Conservation (phyloP, 139 green algal species). For the Asterochloris sp. region DNA sequence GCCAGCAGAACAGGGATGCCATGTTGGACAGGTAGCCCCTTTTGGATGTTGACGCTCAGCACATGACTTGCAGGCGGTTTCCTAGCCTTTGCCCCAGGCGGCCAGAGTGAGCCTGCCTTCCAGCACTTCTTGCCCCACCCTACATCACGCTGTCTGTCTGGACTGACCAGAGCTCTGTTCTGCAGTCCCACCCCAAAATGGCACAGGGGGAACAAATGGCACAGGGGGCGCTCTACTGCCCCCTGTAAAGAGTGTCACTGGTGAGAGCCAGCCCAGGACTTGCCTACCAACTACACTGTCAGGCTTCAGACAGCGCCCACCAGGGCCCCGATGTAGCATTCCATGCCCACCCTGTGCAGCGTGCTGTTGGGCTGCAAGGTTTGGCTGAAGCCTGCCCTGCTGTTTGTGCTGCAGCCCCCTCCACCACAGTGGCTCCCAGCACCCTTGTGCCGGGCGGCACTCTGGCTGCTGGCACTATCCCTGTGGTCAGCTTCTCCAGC, state of each 20-base stretch:
- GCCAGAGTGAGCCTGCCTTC: too few relatives aligned
- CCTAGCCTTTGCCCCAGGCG: too few relatives aligned
- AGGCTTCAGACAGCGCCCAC: neutral
- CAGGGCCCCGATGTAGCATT: neutral
- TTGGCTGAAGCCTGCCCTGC: neutral
- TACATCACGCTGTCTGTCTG: too few relatives aligned
- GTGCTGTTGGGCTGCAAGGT: neutral
- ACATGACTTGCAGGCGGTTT: too few relatives aligned
- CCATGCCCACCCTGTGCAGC: neutral
- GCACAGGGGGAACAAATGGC: too few relatives aligned
- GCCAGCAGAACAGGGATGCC: too few relatives aligned
- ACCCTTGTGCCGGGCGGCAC: neutral
- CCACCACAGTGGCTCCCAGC: neutral
- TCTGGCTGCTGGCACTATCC: neutral
- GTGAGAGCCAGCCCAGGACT: neutral
- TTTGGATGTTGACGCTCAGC: too few relatives aligned
- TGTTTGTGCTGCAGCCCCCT: neutral
- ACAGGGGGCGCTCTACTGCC: too few relatives aligned
- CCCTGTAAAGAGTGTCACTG: neutral
- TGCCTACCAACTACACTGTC: neutral
- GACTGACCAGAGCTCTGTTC: too few relatives aligned
- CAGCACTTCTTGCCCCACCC: too few relatives aligned
- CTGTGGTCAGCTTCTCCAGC: neutral
- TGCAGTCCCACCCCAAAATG: too few relatives aligned
- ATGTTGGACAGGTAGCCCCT: too few relatives aligned